Base-by-base conservation (phyloP, 306 rosid species). In the Hippophae rhamnoides region DNA sequence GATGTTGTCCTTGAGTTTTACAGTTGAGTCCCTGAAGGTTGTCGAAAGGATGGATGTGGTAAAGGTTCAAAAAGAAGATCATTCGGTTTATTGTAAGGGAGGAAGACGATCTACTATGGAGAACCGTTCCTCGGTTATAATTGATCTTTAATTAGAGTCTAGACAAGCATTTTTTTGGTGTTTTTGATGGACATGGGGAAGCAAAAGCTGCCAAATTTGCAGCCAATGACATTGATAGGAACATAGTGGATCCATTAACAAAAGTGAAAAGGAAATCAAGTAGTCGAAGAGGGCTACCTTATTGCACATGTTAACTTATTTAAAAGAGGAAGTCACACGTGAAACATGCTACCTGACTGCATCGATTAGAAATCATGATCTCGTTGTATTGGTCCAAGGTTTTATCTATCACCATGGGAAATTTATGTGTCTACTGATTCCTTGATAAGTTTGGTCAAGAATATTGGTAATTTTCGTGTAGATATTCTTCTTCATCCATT, bases 181-280 rank as follows among this genome's bases (percentile, higher is more conserved):
- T 81, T 60, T 77, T 74, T 60, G 86, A 81, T 45, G 86, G 86
- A n/a, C 86, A 81, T 12, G 82, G 82, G 82, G 82, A 82, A 9
- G 56, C 80, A 4, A 67, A 68, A 54, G 83, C 82, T 13, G 78
- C 83, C 4, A 78, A 81, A 62, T 71, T 77, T 63, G 80, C 74
- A 6, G 86, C 76, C 5, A 65, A 77, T 8, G 65, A 78, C 42
- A 45, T 81, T 67, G 69, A 68, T 6, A 56, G 50, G 52, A 69
- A 77, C 53, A 75, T 81, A 44, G 60, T 40, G 54, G 60, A 58
- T 53, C 72, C 43, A 58, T 57, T 66, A 45, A 56, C 13, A 6
- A 68, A 52, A 58, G 64, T 14, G 67, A 51, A 38, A 65, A 67
- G 40, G 56, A 62, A 11, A 47, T 77, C 2, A 58, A 59, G 86